phyloP scores from a whole-genome alignment of 2,329 filamentous ascomycete species.

The Colletotrichum cordylinicola region DNA sequence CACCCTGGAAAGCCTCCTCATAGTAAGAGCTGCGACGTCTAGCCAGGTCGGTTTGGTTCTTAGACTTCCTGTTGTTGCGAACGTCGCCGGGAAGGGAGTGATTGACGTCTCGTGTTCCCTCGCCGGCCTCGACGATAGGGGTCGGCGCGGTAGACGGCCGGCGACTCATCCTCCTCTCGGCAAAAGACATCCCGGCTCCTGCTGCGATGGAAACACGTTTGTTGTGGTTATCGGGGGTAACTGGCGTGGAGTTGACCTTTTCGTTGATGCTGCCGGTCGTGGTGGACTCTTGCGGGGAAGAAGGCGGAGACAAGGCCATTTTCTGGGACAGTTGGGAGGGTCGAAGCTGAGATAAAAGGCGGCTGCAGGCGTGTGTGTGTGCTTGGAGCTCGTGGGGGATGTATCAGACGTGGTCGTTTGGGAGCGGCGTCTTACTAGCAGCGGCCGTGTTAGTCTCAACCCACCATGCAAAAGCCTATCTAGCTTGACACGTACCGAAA shows the following conservation, averaged over 20 bases:
- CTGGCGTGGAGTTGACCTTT: neutral
- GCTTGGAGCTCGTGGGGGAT: neutral
- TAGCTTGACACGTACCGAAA: conserved; percentile 9
- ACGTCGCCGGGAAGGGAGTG: conserved; percentile 45
- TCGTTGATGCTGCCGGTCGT: conserved; percentile 1
- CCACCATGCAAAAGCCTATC: neutral
- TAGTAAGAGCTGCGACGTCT: conserved; percentile 50
- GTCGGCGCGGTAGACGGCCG: conserved; percentile 25
- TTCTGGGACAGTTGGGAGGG: neutral
- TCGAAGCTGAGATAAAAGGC: conserved; percentile 13
- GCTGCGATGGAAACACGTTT: conserved; percentile 3
- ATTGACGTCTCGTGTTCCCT: conserved; percentile 41
- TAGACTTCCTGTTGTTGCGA: conserved; percentile 33
- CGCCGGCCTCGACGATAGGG: conserved; percentile 39
- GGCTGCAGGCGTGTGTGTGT: neutral
- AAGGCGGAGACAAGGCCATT: conserved; percentile 17
- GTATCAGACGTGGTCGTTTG: conserved; percentile 4
- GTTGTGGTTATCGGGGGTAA: conserved; percentile 13
- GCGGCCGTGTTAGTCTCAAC: conserved; percentile 14
- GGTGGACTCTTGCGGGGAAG: neutral
- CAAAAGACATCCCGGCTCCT: conserved; percentile 28
- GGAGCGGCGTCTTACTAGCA: conserved; percentile 12
- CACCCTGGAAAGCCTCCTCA: conserved; percentile 48
- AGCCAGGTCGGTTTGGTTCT: conserved; percentile 35
- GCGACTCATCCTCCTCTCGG: conserved; percentile 34